phyloP scores from a whole-genome alignment of 2,329 filamentous ascomycete species.

The Trichoderma afroharzianum region DNA sequence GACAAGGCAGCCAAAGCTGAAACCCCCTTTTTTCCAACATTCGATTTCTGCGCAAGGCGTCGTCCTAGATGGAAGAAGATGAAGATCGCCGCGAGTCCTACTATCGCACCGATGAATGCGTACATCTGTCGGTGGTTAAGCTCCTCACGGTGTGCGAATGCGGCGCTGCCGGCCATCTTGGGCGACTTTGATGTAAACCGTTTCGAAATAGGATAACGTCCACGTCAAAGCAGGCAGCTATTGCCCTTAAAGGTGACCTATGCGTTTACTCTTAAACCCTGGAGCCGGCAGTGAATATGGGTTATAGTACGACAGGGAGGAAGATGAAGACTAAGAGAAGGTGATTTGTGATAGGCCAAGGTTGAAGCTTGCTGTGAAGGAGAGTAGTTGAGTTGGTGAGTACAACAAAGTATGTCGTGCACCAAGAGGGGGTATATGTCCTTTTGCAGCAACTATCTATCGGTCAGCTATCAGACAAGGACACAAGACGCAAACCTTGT shows the following conservation, averaged over 20 bases:
- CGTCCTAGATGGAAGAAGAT: constrained; percentile 16
- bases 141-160: neutral
- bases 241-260: neutral
- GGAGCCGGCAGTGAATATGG: neutral
- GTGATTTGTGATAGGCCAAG: neutral
- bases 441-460: neutral
- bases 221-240: neutral
- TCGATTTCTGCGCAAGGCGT: neutral
- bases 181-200: neutral
- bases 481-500: neutral
- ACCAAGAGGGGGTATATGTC: constrained; percentile 1
- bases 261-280: neutral
- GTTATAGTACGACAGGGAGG: neutral
- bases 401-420: neutral
- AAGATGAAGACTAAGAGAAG: neutral
- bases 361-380: neutral
- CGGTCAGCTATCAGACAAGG: neutral
- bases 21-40: neutral
- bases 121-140: constrained; percentile 12
- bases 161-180: neutral
- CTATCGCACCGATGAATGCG: constrained; percentile 9
- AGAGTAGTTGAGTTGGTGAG: neutral
- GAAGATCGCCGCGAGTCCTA: constrained; percentile 13
- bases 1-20: neutral
- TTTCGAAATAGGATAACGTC: neutral